Evolutionary conservation across 495 filamentous ascomycete genomes (phyloP).

Genomic region (Hypoxylon fragiforme): DNA sequence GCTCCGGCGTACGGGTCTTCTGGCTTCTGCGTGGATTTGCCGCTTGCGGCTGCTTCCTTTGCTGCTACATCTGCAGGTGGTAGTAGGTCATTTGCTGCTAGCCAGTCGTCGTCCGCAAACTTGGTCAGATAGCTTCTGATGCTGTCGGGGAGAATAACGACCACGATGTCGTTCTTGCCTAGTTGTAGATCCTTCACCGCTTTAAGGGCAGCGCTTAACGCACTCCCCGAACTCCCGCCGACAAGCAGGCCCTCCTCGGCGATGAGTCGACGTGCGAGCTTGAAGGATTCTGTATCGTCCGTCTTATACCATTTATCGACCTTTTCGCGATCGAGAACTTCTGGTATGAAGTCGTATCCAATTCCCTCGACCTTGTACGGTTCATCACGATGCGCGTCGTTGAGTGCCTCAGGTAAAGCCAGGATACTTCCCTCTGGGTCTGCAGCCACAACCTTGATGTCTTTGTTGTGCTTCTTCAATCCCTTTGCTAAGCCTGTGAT

Average conservation of each 20-base stretch:
- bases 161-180: slow-evolving; percentile 77
- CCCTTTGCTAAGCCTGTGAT: slow-evolving; percentile 89
- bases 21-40: slow-evolving; percentile 49
- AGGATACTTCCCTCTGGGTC: slow-evolving; percentile 90
- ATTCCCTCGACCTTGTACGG: slow-evolving; percentile 98
- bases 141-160: slow-evolving; percentile 91
- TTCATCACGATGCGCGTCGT: slow-evolving; percentile 75
- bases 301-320: slow-evolving; percentile 99
- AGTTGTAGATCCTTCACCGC: slow-evolving; percentile 76
- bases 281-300: slow-evolving; percentile 87
- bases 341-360: slow-evolving; percentile 96
- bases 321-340: slow-evolving; percentile 78
- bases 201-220: slow-evolving; percentile 80
- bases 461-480: slow-evolving; percentile 79
- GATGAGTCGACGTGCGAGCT: slow-evolving; percentile 84
- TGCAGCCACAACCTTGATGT: slow-evolving; percentile 84
- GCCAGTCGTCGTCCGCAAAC: slow-evolving; percentile 98
- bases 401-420: slow-evolving; percentile 75
- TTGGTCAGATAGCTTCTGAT: slow-evolving; percentile 98
- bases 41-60: slow-evolving; percentile 50
- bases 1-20: slow-evolving; percentile 67
- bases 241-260: slow-evolving; percentile 93
- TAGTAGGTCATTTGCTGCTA: slow-evolving; percentile 89
- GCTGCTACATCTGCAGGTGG: slow-evolving; percentile 44
- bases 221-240: slow-evolving; percentile 91